Evolutionary conservation across 2,329 filamentous ascomycete genomes (phyloP).

Genomic region (Myriosclerotinia duriaeana): DNA sequence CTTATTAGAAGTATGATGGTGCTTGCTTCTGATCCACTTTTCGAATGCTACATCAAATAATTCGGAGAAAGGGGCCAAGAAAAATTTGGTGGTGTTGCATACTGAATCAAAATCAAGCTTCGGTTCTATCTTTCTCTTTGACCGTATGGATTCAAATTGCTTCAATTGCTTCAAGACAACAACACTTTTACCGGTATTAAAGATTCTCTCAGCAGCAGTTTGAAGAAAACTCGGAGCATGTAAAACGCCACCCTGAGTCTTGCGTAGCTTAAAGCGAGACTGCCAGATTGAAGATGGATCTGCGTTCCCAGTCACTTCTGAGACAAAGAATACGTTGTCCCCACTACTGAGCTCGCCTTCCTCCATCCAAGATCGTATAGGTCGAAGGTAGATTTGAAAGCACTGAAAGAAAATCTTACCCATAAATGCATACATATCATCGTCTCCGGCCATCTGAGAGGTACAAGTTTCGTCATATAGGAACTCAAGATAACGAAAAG

Average conservation of each 20-base stretch:
- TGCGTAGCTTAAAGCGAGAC: slow-evolving; percentile 67
- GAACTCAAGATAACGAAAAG: slow-evolving; percentile 75
- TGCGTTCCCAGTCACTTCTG: slow-evolving; percentile 54
- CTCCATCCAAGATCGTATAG: slow-evolving; percentile 82
- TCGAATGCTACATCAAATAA: slow-evolving; percentile 71
- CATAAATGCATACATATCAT: slow-evolving; percentile 60
- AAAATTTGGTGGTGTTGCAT: slow-evolving; percentile 48
- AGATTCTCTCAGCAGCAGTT: slow-evolving; percentile 68
- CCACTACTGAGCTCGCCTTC: slow-evolving; percentile 65
- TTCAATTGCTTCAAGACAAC: slow-evolving; percentile 76
- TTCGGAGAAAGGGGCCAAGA: slow-evolving; percentile 68
- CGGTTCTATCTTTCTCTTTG: slow-evolving; percentile 44
- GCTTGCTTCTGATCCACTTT: slow-evolving; percentile 73
- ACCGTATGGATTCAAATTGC: slow-evolving; percentile 46
- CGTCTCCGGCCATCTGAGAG: slow-evolving; percentile 68
- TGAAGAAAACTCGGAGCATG: slow-evolving; percentile 75
- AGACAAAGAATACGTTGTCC: slow-evolving; percentile 75
- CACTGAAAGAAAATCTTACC: slow-evolving; percentile 75
- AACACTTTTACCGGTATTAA: slow-evolving; percentile 85
- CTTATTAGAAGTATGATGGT: slow-evolving; percentile 65
- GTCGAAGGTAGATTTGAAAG: slow-evolving; percentile 77
- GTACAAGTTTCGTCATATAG: slow-evolving; percentile 69
- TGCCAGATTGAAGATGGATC: slow-evolving; percentile 72
- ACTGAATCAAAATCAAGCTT: slow-evolving; percentile 58
- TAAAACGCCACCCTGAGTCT: slow-evolving; percentile 57